Evolutionary conservation across 2,329 filamentous ascomycete species (phyloP).

Genomic region (Botrytis hyacinthi): DNA sequence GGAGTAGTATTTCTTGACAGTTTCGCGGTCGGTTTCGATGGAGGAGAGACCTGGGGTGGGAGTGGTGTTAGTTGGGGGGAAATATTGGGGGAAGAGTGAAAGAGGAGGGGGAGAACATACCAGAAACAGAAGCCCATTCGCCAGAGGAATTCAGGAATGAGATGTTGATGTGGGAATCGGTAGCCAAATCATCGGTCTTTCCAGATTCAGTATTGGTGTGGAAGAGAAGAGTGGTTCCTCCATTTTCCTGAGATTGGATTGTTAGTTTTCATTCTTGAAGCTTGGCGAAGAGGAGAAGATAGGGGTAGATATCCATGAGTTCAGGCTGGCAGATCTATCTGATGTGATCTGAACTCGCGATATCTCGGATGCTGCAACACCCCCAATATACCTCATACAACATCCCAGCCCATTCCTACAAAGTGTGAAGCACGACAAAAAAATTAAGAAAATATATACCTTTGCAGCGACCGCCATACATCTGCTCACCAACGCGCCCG

Average conservation of each 20-base stretch:
- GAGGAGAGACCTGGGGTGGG: background rate
- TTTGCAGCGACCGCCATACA: constrained; percentile 83
- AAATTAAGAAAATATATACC: constrained; percentile 45
- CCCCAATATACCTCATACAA: too few species aligned
- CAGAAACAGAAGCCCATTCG: constrained; percentile 86
- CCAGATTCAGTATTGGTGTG: constrained; percentile 88
- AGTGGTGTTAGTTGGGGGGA: background rate
- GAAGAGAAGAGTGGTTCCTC: constrained; percentile 81
- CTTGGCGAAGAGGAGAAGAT: background rate
- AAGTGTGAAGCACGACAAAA: background rate
- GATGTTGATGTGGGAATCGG: constrained; percentile 74
- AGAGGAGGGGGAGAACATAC: constrained; percentile 42
- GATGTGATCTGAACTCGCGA: background rate
- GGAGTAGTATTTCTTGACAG: constrained; percentile 75
- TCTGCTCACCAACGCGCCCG: constrained; percentile 70
- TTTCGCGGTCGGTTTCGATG: constrained; percentile 43
- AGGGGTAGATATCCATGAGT: background rate
- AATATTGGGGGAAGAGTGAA: too few species aligned
- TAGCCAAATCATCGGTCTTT: constrained; percentile 78
- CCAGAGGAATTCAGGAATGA: constrained; percentile 73
- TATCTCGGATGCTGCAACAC: background rate
- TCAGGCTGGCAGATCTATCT: background rate
- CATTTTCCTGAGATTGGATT: constrained; percentile 58
- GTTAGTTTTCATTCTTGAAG: background rate
- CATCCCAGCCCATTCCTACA: background rate